Conservation (phyloP, 1,284 basidiomycete species). For the Ganoderma sinense region DNA sequence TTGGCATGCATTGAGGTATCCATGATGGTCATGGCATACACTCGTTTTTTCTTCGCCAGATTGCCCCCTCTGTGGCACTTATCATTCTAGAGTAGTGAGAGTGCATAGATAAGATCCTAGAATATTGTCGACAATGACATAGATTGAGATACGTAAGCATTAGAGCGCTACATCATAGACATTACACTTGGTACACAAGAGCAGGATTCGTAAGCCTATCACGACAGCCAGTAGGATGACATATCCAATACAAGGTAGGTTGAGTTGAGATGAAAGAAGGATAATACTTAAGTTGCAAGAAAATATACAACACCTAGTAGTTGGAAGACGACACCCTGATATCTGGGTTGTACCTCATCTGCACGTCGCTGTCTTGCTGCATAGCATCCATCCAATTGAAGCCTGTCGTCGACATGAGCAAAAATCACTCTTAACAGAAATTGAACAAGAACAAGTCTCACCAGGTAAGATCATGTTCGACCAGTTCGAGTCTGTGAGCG, state of each 20-base stretch:
- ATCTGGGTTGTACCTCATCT: conserved; percentile 20
- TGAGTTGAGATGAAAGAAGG: background rate
- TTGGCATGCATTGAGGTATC: background rate
- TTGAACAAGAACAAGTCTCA: conserved; percentile 37
- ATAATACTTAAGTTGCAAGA: background rate
- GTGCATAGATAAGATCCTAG: background rate
- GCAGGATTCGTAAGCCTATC: conserved; percentile 8
- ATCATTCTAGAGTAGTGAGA: background rate
- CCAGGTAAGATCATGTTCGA: conserved; percentile 60
- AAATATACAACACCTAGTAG: background rate
- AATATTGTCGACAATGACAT: background rate
- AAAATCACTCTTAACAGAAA: background rate
- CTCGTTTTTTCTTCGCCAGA: background rate
- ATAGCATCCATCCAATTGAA: conserved; percentile 40
- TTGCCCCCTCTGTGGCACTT: background rate
- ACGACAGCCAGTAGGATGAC: conserved; percentile 15
- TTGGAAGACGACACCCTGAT: background rate
- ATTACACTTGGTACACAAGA: conserved; percentile 24
- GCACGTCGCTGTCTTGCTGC: conserved; percentile 27
- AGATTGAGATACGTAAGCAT: conserved; percentile 2
- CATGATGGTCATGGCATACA: background rate
- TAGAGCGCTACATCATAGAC: conserved; percentile 15
- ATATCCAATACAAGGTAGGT: conserved; percentile 11
- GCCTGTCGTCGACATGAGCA: conserved; percentile 22
- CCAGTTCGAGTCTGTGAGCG: conserved; percentile 60